Evolutionary conservation across 495 filamentous ascomycete species (phyloP).

Genomic region (Choiromyces venosus): DNA sequence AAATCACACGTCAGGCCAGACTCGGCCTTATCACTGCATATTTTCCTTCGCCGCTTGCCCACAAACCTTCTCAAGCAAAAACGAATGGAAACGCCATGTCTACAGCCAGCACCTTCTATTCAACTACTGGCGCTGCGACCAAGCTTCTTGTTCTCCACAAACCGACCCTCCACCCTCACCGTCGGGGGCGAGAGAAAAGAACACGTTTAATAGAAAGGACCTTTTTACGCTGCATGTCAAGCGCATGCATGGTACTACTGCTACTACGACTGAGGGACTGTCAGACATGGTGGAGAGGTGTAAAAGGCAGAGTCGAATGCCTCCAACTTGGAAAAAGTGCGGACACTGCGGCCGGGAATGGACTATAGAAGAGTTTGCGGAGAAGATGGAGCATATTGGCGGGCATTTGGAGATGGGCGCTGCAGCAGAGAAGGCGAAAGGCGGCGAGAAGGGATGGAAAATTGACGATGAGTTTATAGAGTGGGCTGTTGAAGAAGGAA

Average conservation of each 20-base stretch:
- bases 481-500: conserved; percentile 55
- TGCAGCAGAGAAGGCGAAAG: neutral
- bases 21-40: neutral
- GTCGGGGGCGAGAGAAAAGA: conserved; percentile 44
- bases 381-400: neutral
- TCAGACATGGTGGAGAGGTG: conserved; percentile 1
- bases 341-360: neutral
- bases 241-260: conserved; percentile 63
- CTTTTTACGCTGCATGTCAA: conserved; percentile 85
- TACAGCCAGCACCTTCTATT: conserved; percentile 70
- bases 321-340: neutral
- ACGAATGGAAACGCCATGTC: conserved; percentile 93
- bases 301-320: neutral
- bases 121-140: conserved; percentile 72
- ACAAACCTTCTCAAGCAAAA: conserved; percentile 57
- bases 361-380: neutral
- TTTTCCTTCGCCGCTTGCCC: neutral
- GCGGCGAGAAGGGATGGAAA: conserved; percentile 48
- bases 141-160: conserved; percentile 51
- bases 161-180: neutral
- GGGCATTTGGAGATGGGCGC: neutral
- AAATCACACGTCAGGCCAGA: neutral
- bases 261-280: conserved; percentile 45
- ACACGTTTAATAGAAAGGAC: conserved; percentile 86
- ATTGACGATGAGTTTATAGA: conserved; percentile 51